A percentile compares a stretch with the other conserved stretches of the same genome.
Conservation (phyloP, 495 filamentous ascomycete genomes). For the Xeromyces bisporus region DNA sequence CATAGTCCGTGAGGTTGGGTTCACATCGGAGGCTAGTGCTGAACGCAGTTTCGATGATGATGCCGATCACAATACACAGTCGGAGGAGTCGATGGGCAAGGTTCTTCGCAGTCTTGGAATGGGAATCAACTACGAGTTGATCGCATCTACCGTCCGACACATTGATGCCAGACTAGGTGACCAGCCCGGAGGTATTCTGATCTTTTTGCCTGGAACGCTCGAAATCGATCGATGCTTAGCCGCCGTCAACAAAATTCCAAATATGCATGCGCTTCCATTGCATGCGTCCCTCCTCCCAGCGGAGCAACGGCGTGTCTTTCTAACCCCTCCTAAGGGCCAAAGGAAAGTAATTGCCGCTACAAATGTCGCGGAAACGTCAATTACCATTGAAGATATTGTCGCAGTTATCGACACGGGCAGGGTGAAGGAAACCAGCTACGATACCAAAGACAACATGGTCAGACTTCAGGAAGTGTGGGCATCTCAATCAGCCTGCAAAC, state of each 20-base stretch:
- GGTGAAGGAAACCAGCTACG: slow-evolving; percentile 92
- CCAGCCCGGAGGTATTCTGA: slow-evolving; percentile 69
- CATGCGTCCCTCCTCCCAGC: slow-evolving; percentile 79
- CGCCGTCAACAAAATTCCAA: slow-evolving; percentile 47
- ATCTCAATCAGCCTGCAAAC: slow-evolving; percentile 85
- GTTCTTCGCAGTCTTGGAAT: slow-evolving; percentile 61
- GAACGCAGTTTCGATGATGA: slow-evolving; percentile 20
- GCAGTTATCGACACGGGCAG: slow-evolving; percentile 90
- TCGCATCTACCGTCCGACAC: slow-evolving; percentile 55
- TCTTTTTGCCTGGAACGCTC: slow-evolving; percentile 72
- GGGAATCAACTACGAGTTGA: slow-evolving; percentile 83
- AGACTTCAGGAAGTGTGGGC: slow-evolving; percentile 91
- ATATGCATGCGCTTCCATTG: slow-evolving; percentile 66
- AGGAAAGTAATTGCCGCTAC: slow-evolving; percentile 87
- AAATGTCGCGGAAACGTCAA: slow-evolving; percentile 95
- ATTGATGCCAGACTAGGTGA: slow-evolving; percentile 61
- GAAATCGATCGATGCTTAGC: slow-evolving; percentile 77
- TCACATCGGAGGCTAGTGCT: slow-evolving; percentile 32
- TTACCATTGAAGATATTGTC: slow-evolving; percentile 93
- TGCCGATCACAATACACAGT: slow-evolving; percentile 18
- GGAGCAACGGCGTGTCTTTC: slow-evolving; percentile 79
- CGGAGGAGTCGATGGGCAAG: slow-evolving; percentile 37
- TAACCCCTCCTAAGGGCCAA: slow-evolving; percentile 54
- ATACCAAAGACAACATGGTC: slow-evolving; percentile 84
- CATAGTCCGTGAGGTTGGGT: slow-evolving; percentile 63